Percentiles rank a stretch among this genome's conserved stretches.
Conservation (phyloP, 2,329 filamentous ascomycete genomes). For the Neophaeococcomyces mojaviensis region DNA sequence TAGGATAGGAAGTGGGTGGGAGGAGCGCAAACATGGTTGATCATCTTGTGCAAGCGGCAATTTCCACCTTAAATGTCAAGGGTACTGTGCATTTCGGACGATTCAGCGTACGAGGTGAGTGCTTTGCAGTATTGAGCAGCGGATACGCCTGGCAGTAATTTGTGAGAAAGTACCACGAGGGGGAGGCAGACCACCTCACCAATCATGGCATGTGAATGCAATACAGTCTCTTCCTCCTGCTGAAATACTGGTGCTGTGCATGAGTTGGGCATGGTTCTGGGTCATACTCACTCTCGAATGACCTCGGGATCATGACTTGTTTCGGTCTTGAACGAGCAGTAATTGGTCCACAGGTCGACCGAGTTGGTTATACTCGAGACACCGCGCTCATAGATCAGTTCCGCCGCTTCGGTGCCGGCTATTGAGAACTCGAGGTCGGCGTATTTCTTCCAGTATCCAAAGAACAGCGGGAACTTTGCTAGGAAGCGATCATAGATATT, state of each 20-base stretch:
- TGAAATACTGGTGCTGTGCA: constrained; percentile 33
- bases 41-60: constrained; percentile 21
- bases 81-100: constrained; percentile 22
- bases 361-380: constrained; percentile 88
- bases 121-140: not conserved
- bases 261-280: constrained; percentile 53
- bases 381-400: constrained; percentile 88
- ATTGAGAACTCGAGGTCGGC: constrained; percentile 96
- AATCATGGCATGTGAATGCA: constrained; percentile 31
- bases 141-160: constrained; percentile 45
- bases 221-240: constrained; percentile 33
- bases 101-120: constrained; percentile 28
- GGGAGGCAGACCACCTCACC: constrained; percentile 58
- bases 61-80: not conserved
- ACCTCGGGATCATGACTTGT: constrained; percentile 89
- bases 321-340: constrained; percentile 96
- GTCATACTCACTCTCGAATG: constrained; percentile 97
- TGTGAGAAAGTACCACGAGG: constrained; percentile 43
- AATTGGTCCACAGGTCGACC: constrained; percentile 94
- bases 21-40: constrained; percentile 42
- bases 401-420: constrained; percentile 89
- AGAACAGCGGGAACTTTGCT: constrained; percentile 87
- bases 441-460: constrained; percentile 99
- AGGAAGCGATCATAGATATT: constrained; percentile 88
- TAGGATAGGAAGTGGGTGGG: constrained; percentile 29